Base-by-base conservation (phyloP, 768 basidiomycete genomes). In the Russula sp. region DNA sequence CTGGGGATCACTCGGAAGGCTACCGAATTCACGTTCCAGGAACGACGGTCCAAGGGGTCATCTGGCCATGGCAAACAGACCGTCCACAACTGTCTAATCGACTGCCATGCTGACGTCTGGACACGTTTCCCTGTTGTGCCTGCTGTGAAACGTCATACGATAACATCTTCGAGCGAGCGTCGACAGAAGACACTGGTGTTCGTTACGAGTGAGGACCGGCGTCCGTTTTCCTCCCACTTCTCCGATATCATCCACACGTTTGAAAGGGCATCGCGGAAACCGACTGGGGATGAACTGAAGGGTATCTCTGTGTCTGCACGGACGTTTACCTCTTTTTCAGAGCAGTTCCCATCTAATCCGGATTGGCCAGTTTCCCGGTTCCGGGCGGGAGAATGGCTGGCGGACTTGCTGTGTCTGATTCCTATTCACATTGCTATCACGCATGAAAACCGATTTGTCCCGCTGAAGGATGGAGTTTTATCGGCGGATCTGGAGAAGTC, bases 371-470 rank as follows among this genome's bases (percentile, higher is more conserved):
- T 73, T 7, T 81, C 82, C 6, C 63, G 65, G 8, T 80, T 79
- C 63, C 72, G 74, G 20, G 75, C 75, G 0, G 84, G 85, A 39
- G 83, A 86, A 68, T 86, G 85, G 85, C 67, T 86, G 0, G 82
- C 81, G 0, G 80, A 84, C 8, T 69, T 85, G 13, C 63, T 86
- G 0, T 86, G 84, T 60, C 72, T 86, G 34, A 85, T 86, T 50
- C 84, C 84, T 0, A 84, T 86, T 36, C 84, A 86, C 22, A 75
- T 86, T 42, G 85, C 84, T 0, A 66, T 86, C 34, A 79, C 82
- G 1, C 75, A 75, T 13, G 83, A 85, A 45, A 86, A 86, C 61
- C 73, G 83, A 0, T 86, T 86, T 60, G 65, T 86, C 5, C 84
- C 85, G 0, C 71, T 86, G 20, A 84, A 83, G 60, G 83, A 86